Percentiles rank a stretch among this genome's conserved stretches.
Conservation (phyloP, 352 stramenopile species). For the Pythium volutum region DNA sequence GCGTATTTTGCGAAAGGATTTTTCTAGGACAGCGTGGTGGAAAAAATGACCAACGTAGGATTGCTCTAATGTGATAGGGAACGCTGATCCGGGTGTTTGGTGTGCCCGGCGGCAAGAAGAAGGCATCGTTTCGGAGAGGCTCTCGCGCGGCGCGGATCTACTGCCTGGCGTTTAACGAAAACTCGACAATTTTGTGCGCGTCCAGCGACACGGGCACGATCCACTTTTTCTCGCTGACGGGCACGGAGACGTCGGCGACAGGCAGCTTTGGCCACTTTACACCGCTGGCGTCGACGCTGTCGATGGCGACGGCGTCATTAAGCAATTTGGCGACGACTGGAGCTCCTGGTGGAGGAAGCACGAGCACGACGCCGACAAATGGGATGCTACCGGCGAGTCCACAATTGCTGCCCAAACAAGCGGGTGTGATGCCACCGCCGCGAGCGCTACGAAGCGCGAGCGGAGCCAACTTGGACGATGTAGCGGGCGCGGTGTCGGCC, state of each 20-base stretch:
- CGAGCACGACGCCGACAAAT: neutral
- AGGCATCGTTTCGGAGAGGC: constrained; percentile 93
- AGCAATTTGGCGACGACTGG: constrained; percentile 7
- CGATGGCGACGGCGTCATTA: constrained; percentile 43
- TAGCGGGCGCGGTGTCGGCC: constrained; percentile 61
- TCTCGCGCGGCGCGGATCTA: constrained; percentile 96
- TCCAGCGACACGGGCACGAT: constrained; percentile 96
- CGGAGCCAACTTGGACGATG: constrained; percentile 57
- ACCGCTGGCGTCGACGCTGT: constrained; percentile 67
- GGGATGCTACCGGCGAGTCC: constrained; percentile 5
- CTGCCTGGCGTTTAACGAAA: constrained; percentile 95
- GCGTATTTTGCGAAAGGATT: neutral
- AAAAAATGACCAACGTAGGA: constrained; percentile 10
- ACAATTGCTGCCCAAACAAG: constrained; percentile 10
- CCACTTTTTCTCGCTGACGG: constrained; percentile 93
- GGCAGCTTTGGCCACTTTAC: constrained; percentile 81
- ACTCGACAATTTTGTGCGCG: constrained; percentile 92
- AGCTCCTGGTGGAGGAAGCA: neutral
- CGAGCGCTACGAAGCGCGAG: constrained; percentile 33
- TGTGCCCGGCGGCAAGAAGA: constrained; percentile 87
- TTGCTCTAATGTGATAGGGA: constrained; percentile 58
- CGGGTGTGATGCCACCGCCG: neutral
- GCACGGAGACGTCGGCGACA: constrained; percentile 62
- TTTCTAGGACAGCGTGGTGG: neutral
- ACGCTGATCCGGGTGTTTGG: constrained; percentile 98